These are phyloP conservation scores for Fraxinus albicans DNA, from an alignment of 305 asterid species.

Conservation along the genomic window DNA sequence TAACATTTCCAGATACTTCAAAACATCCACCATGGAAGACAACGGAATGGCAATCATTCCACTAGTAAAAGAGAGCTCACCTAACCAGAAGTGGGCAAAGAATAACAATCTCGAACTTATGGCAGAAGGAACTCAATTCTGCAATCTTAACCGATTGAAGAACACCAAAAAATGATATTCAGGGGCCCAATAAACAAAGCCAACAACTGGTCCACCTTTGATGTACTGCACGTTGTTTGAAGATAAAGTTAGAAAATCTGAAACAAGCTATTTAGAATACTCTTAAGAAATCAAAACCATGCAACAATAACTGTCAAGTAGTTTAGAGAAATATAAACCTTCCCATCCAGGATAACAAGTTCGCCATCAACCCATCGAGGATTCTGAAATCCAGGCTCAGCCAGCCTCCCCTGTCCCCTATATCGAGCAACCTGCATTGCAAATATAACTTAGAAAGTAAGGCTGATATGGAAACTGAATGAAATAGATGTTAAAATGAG, in stretches of 20 bases:
- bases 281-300: constrained; percentile 10
- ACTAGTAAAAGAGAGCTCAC: constrained; percentile 30
- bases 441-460: constrained; percentile 15
- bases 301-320: constrained; percentile 6
- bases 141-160: constrained; percentile 83
- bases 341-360: constrained; percentile 91
- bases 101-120: constrained; percentile 26
- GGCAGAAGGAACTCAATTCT: constrained; percentile 48
- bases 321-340: constrained; percentile 46
- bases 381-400: constrained; percentile 80
- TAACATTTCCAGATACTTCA: constrained; percentile 4
- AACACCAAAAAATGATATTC: constrained; percentile 79
- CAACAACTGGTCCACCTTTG: constrained; percentile 93
- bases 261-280: constrained; percentile 8
- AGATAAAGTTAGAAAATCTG: not conserved
- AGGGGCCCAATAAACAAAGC: constrained; percentile 94
- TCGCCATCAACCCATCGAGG: constrained; percentile 99
- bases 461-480: not conserved
- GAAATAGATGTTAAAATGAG: constrained; percentile 8
- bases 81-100: constrained; percentile 29
- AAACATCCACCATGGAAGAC: constrained; percentile 9
- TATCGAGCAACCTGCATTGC: constrained; percentile 84
- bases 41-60: not conserved
- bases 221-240: constrained; percentile 61
- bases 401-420: constrained; percentile 92